A percentile compares a stretch with the other conserved stretches of the same genome.
phyloP scores from a whole-genome alignment of 1,139 yeast genomes.

The Williopsis jadinii region DNA sequence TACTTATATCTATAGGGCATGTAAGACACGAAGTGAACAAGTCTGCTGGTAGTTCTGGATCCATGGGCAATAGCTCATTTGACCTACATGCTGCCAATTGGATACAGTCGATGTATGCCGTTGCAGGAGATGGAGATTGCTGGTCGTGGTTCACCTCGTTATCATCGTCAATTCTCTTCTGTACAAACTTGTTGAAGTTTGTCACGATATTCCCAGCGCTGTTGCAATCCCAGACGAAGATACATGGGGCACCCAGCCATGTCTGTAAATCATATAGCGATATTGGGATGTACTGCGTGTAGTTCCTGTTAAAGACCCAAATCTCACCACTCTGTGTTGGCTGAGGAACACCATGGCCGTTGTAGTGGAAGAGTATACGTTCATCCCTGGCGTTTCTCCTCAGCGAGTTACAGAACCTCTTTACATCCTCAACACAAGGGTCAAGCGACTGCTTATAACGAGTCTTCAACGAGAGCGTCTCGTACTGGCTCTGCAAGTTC shows the following conservation, averaged over 20 bases:
- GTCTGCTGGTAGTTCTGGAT: slow-evolving; percentile 95
- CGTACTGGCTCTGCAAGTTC: slow-evolving; percentile 80
- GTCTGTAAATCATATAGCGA: slow-evolving; percentile 88
- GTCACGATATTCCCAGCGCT: slow-evolving; percentile 92
- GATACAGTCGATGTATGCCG: slow-evolving; percentile 71
- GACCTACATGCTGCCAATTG: slow-evolving; percentile 92
- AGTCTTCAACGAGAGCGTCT: slow-evolving; percentile 79
- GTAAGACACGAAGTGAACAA: slow-evolving; percentile 91
- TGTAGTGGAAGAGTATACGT: slow-evolving; percentile 86
- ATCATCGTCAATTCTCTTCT: slow-evolving; percentile 85
- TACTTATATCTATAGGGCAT: slow-evolving; percentile 91
- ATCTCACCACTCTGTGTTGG: slow-evolving; percentile 98
- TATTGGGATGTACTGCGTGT: slow-evolving; percentile 95
- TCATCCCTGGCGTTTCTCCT: slow-evolving; percentile 89
- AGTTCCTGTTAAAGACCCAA: slow-evolving; percentile 97
- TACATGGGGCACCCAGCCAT: slow-evolving; percentile 97
- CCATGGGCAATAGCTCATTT: slow-evolving; percentile 83
- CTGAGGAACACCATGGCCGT: slow-evolving; percentile 98
- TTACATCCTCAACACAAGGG: slow-evolving; percentile 94
- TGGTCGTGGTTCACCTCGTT: slow-evolving; percentile 64
- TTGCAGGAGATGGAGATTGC: slow-evolving; percentile 51
- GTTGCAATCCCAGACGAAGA: slow-evolving; percentile 90
- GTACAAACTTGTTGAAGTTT: slow-evolving; percentile 85
- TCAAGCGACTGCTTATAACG: slow-evolving; percentile 87
- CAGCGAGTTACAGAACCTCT: slow-evolving; percentile 82